These are phyloP conservation scores for Rhodosporidiobolus odoratus DNA, from an alignment of 768 basidiomycete species.

Conservation along the genomic window DNA sequence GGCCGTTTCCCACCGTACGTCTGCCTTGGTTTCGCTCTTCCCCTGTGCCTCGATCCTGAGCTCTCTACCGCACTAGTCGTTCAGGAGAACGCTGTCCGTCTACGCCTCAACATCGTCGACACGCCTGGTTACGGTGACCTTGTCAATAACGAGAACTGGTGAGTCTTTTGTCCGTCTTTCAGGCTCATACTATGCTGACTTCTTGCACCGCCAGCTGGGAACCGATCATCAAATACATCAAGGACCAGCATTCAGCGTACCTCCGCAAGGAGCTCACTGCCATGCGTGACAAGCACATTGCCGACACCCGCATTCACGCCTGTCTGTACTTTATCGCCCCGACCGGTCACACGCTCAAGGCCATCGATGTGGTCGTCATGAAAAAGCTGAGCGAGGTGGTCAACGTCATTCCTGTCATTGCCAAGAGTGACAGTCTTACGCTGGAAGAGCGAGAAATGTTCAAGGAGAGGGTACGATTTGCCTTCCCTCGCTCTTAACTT, in stretches of 20 bases:
- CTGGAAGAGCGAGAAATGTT: slow-evolving; percentile 85
- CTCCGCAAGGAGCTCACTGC: slow-evolving; percentile 98
- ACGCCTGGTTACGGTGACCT: slow-evolving; percentile 98
- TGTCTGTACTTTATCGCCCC: slow-evolving; percentile 97
- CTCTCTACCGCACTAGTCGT: slow-evolving; percentile 62
- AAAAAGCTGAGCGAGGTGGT: slow-evolving; percentile 98
- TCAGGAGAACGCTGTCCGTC: slow-evolving; percentile 88
- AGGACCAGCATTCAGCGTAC: slow-evolving; percentile 98
- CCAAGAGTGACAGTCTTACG: slow-evolving; percentile 91
- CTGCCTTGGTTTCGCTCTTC: background rate
- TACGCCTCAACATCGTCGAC: slow-evolving; percentile 95
- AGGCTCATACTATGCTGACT: background rate
- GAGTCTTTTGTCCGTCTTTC: slow-evolving; percentile 42
- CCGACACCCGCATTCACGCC: slow-evolving; percentile 98
- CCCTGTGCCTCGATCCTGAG: too few relatives aligned
- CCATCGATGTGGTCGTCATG: slow-evolving; percentile 97
- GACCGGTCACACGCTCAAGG: slow-evolving; percentile 91
- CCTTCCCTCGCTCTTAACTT: background rate
- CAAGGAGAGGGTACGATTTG: slow-evolving; percentile 71
- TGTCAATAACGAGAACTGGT: slow-evolving; percentile 99
- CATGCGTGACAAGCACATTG: slow-evolving; percentile 96
- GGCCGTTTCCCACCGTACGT: slow-evolving; percentile 82
- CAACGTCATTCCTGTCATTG: slow-evolving; percentile 98
- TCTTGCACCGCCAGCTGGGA: slow-evolving; percentile 69
- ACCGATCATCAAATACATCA: slow-evolving; percentile 97